Conservation (phyloP, 352 stramenopile genomes). For the Globisporangium alternatum region DNA sequence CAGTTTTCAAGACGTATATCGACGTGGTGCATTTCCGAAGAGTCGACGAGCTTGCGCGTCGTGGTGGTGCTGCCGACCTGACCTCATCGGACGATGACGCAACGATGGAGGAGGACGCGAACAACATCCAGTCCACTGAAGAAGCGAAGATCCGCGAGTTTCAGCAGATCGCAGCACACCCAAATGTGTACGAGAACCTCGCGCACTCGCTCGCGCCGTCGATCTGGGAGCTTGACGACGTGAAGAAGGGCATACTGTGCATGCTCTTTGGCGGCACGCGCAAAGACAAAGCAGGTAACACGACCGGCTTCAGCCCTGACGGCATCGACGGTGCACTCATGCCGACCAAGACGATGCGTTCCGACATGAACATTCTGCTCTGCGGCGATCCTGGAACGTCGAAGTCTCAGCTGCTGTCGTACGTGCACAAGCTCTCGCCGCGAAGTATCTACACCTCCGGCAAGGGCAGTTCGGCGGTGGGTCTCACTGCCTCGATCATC, state of each 20-base stretch:
- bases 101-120: constrained; percentile 22
- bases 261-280: constrained; percentile 98
- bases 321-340: constrained; percentile 40
- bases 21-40: constrained; percentile 98
- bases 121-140: constrained; percentile 50
- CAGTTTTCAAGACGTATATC: constrained; percentile 98
- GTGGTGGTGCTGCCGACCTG: constrained; percentile 19
- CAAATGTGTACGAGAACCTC: constrained; percentile 81
- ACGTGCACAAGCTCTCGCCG: constrained; percentile 95
- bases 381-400: constrained; percentile 97
- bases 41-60: constrained; percentile 77
- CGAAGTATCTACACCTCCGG: constrained; percentile 99
- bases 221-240: constrained; percentile 96
- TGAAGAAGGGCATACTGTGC: constrained; percentile 98
- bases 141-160: constrained; percentile 67
- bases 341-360: constrained; percentile 78
- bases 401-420: constrained; percentile 98
- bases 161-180: constrained; percentile 68
- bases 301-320: constrained; percentile 17
- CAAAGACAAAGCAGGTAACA: constrained; percentile 54
- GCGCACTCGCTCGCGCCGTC: constrained; percentile 79
- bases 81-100: constrained; percentile 14
- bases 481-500: constrained; percentile 96
- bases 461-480: constrained; percentile 97
- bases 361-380: constrained; percentile 98